Conservation (phyloP, 768 basidiomycete genomes). For the Boletus rufocinnamomeus region DNA sequence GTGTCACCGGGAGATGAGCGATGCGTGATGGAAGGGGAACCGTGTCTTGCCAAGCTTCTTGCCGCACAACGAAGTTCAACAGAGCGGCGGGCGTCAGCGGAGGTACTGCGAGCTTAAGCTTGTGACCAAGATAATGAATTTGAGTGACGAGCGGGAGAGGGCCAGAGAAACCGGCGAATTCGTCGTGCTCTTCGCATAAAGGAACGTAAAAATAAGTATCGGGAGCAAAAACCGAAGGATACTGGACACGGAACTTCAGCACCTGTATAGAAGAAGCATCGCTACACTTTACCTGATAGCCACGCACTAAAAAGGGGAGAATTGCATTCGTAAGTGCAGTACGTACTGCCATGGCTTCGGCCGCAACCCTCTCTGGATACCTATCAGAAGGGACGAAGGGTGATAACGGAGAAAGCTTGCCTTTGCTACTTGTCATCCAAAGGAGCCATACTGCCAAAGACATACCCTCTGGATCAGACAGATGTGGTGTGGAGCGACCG, state of each 20-base stretch:
- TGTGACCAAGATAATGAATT: constrained; percentile 43
- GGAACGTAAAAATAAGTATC: constrained; percentile 48
- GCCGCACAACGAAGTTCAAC: constrained; percentile 38
- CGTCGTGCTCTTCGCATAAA: constrained; percentile 32
- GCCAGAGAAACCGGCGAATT: constrained; percentile 31
- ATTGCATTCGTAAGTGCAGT: constrained; percentile 34
- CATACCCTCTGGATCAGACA: constrained; percentile 36
- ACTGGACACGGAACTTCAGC: constrained; percentile 31
- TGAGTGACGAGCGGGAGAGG: constrained; percentile 35
- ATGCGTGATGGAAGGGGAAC: constrained; percentile 26
- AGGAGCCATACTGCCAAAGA: constrained; percentile 47
- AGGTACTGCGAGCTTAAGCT: constrained; percentile 44
- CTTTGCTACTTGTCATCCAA: constrained; percentile 47
- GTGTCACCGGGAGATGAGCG: constrained; percentile 36
- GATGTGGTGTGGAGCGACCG: constrained; percentile 21
- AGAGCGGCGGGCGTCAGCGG: constrained; percentile 43
- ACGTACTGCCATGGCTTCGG: constrained; percentile 33
- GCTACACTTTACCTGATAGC: constrained; percentile 39
- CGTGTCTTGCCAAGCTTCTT: constrained; percentile 39
- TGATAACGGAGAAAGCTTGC: constrained; percentile 28
- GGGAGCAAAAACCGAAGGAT: constrained; percentile 44
- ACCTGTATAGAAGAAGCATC: not conserved
- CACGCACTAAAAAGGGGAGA: constrained; percentile 43
- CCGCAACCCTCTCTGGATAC: constrained; percentile 35
- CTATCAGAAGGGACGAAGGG: constrained; percentile 15